Conservation (phyloP, 768 basidiomycete genomes). For the Serendipita indica region DNA sequence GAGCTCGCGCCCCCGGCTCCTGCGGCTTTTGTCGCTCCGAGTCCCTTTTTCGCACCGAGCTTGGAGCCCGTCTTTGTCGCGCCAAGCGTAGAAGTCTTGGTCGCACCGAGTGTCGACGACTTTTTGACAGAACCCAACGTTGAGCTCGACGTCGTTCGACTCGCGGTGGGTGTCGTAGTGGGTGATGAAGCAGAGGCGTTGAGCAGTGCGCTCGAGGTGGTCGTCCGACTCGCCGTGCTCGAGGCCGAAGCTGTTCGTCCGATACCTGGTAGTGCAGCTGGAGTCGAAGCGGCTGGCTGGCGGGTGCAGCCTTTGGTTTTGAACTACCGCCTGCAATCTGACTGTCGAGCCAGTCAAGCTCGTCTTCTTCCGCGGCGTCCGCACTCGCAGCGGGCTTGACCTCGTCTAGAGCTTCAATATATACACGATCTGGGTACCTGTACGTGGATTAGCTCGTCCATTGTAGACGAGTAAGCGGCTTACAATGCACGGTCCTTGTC, state of each 20-base stretch:
- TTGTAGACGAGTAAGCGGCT: constrained; percentile 17
- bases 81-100: constrained; percentile 19
- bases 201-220: constrained; percentile 32
- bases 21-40: constrained; percentile 79
- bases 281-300: constrained; percentile 25
- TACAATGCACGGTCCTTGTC: constrained; percentile 60
- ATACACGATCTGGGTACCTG: constrained; percentile 64
- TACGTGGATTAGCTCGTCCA: constrained; percentile 1
- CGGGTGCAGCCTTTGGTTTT: constrained; percentile 33
- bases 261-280: constrained; percentile 41
- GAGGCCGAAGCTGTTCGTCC: constrained; percentile 35
- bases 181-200: constrained; percentile 54
- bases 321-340: constrained; percentile 35
- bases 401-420: constrained; percentile 66
- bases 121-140: neutral
- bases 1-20: constrained; percentile 42
- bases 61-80: constrained; percentile 30
- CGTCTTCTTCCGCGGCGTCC: constrained; percentile 28
- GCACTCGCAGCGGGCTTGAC: constrained; percentile 23
- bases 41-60: constrained; percentile 35
- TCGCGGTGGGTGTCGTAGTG: constrained; percentile 25
- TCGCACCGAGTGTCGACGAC: constrained; percentile 19
- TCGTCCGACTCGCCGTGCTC: constrained; percentile 22
- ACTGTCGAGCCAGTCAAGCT: constrained; percentile 50
- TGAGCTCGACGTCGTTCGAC: constrained; percentile 12